These are phyloP conservation scores for Inonotus hispidus DNA, from an alignment of 1,284 basidiomycete genomes.

Conservation along the genomic window DNA sequence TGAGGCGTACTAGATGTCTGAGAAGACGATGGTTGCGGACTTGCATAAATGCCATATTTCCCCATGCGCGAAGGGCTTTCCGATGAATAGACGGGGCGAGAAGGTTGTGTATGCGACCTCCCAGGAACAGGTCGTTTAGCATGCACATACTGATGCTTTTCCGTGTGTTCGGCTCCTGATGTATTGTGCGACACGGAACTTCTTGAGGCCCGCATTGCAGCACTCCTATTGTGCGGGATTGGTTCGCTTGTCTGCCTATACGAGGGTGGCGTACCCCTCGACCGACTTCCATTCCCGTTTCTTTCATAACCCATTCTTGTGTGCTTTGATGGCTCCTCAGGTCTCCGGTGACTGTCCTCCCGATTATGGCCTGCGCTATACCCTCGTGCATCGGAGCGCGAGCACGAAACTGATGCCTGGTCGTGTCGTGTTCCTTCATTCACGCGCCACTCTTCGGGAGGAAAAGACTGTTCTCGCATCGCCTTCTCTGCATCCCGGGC, in stretches of 20 bases:
- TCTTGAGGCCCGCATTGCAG: not conserved
- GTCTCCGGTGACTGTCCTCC: conserved; percentile 3
- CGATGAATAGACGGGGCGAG: not conserved
- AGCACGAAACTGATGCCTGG: conserved; percentile 1
- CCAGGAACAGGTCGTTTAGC: not conserved
- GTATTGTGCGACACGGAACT: not conserved
- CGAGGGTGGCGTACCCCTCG: not conserved
- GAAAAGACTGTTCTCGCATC: conserved; percentile 20
- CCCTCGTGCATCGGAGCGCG: not conserved
- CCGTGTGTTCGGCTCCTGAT: not conserved
- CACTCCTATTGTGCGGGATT: not conserved
- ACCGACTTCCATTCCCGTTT: not conserved
- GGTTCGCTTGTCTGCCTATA: not conserved
- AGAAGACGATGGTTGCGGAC: conserved; percentile 17
- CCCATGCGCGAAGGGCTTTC: conserved; percentile 8
- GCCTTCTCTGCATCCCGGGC: not conserved
- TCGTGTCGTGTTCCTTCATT: conserved; percentile 12
- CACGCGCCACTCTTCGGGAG: conserved; percentile 24
- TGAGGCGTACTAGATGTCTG: not conserved
- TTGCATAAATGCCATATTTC: conserved; percentile 20
- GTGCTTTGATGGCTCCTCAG: not conserved
- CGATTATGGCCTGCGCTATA: not conserved
- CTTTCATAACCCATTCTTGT: not conserved
- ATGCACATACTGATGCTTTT: not conserved
- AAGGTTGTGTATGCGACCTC: not conserved